Base-by-base conservation (phyloP, 768 basidiomycete genomes). In the Daedaleopsis nitida region DNA sequence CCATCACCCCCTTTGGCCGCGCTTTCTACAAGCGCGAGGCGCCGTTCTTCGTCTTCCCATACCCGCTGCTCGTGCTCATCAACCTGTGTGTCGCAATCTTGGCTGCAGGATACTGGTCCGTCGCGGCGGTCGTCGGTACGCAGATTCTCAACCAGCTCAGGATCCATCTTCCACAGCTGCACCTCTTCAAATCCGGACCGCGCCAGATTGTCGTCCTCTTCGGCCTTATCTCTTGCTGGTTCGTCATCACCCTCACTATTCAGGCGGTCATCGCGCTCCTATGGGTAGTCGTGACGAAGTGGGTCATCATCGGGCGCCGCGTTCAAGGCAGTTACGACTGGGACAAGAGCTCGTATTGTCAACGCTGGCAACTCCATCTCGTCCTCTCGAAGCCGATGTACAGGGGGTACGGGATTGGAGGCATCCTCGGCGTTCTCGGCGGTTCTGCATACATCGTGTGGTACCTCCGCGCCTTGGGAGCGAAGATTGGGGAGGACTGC, bases 331-430 rank as follows among this genome's bases (percentile, higher is more conserved):
- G 68, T 43, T 81, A 75, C 61, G 70, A 78, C 44, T 82, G 81
- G 81, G 81, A 82, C 64, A 74, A 77, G 68, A 78, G 76, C 70
- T 76, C 74, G 49, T 82, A 82, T 64, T 80, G 62, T 65, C 81
- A 82, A 63, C 75, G 79, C 42, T 82, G 81, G 81, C 78, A 82
- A 66, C 71, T 82, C 13, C 79, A 80, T 62, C 73, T 79, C 12
- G 68, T 69, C 6, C 66, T 80, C 11, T 76, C 77, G 1, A 73
- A 76, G 42, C 67, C 76, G 37, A 59, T 80, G 21, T 74, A 75
- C 68, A 70, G 72, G 44, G 80, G 79, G 10, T 79, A 76, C 65
- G 81, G 80, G 12, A 74, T 72, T 23, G 77, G 77, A 1, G 78
- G 80, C 23, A 74, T 80, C 11, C 70, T 81, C 1, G 76, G 72